Base-by-base conservation (phyloP, 768 basidiomycete species). In the Fibroporia radiculosa region DNA sequence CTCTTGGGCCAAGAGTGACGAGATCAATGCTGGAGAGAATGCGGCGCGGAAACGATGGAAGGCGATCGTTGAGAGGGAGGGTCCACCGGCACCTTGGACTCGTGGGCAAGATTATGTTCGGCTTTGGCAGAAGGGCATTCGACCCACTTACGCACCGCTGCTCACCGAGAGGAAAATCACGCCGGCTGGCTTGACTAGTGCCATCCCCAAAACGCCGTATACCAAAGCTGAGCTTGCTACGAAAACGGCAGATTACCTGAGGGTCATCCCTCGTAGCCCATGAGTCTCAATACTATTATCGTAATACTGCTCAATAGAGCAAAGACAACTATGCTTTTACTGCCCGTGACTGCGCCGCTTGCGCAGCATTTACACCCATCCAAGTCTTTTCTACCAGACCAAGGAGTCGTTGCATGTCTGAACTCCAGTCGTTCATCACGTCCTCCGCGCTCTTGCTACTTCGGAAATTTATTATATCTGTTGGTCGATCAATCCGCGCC, bases 361-460 rank as follows among this genome's bases (percentile, higher is more conserved):
- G 78, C 10, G 89, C 88, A 26, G 89, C 88, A 53, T 91, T 91
- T 76, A 92, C 83, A 28, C 84, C 85, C 89, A 92, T 92, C 89
- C 93, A 96, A n/a, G 91, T 92, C 77, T 97, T 97, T 69, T 99
- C 96, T 12, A 93, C 88, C 32, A 96, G 66, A 14, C 85, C 78
- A 48, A 99, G 72, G 57, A 99, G 67, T 66, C 86, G 92, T 57
- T 84, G 87, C 77, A 99, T 91, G 58, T 98, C 93, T 18, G 82
- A 87, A 65, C 91, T 93, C 95, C 96, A 99, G 50, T 91, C 90
- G 59, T 98, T 98, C 83, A 99, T 84, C 4, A 92, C 84, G 56
- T 96, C 92, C 59, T 97, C 93, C 1, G 88, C 78, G 44, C 74
- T 82, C 53, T 81, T 80, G 65, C 84, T 86, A 55, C 74, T 78